A percentile compares a stretch with the other conserved stretches of the same genome.
phyloP scores from a whole-genome alignment of 352 stramenopile species.

The Phytophthora hybrid region DNA sequence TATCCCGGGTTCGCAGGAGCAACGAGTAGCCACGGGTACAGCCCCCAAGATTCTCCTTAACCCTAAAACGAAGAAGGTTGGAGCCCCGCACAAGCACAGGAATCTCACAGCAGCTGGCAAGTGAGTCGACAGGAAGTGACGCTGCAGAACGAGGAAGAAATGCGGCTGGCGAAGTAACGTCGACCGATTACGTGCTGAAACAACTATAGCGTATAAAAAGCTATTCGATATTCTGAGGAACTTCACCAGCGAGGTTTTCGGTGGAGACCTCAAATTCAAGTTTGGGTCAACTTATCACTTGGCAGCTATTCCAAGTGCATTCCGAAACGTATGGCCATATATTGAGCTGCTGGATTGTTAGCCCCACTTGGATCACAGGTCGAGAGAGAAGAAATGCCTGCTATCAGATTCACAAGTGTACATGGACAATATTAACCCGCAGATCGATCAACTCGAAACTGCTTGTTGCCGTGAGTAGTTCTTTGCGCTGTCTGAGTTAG shows the following conservation, averaged over 20 bases:
- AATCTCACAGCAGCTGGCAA: not conserved
- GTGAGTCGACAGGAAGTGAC: not conserved
- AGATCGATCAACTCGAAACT: no score
- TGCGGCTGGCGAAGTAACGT: not conserved
- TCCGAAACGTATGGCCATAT: not conserved
- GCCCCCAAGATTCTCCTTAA: not conserved
- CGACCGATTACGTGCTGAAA: not conserved
- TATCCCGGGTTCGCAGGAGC: no score
- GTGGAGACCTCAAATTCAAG: not conserved
- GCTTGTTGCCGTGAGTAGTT: no score
- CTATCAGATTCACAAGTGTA: no score
- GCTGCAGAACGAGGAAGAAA: not conserved
- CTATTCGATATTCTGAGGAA: conserved; percentile 1
- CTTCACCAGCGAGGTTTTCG: not conserved
- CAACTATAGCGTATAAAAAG: not conserved
- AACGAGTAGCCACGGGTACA: no score
- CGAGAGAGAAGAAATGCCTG: no score
- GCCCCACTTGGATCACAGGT: no score
- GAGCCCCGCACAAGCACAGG: not conserved
- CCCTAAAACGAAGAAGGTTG: not conserved
- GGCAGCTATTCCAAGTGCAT: no score
- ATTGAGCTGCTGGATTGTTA: not conserved
- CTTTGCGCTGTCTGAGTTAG: no score
- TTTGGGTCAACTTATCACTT: no score
- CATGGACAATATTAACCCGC: no score